phyloP scores from a whole-genome alignment of 331 rosid species.

The Ulmus americana region DNA sequence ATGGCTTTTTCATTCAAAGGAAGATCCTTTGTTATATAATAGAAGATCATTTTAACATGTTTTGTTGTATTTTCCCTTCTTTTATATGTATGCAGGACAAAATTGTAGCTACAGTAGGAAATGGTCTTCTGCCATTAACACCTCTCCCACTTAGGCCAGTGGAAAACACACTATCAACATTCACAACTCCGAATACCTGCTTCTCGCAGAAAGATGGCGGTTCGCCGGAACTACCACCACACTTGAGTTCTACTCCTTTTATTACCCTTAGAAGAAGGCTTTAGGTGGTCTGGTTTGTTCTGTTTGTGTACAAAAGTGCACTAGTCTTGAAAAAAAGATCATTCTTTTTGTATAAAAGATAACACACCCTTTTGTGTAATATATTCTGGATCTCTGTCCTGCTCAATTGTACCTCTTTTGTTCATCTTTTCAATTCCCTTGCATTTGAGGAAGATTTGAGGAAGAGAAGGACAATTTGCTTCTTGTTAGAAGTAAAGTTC shows the following conservation, averaged over 20 bases:
- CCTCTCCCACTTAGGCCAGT: conserved; percentile 27
- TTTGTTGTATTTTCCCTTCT: not conserved
- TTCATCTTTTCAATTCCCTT: not conserved
- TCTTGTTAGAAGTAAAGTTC: conserved; percentile 4
- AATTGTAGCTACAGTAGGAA: not conserved
- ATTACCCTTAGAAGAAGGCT: conserved; percentile 31
- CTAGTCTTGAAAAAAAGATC: too few species aligned
- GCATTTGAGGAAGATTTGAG: not conserved
- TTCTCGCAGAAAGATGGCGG: conserved; percentile 1
- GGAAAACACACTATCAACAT: conserved; percentile 31
- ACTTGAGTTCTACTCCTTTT: conserved; percentile 32
- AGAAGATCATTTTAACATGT: too few species aligned
- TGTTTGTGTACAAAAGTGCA: conserved; percentile 6
- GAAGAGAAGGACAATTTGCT: not conserved
- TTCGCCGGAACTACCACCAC: conserved; percentile 30
- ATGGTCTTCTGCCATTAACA: conserved; percentile 11
- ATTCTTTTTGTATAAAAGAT: conserved; percentile 1
- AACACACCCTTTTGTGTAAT: not conserved
- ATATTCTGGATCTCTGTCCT: not conserved
- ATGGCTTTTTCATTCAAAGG: too few species aligned
- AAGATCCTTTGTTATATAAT: too few species aligned
- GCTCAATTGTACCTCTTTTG: not conserved
- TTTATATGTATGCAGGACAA: not conserved
- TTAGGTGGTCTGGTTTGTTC: conserved; percentile 14
- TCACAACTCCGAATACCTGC: conserved; percentile 26